These are phyloP conservation scores for Phytophthora brassicae DNA, from an alignment of 352 stramenopile genomes.

Conservation along the genomic window DNA sequence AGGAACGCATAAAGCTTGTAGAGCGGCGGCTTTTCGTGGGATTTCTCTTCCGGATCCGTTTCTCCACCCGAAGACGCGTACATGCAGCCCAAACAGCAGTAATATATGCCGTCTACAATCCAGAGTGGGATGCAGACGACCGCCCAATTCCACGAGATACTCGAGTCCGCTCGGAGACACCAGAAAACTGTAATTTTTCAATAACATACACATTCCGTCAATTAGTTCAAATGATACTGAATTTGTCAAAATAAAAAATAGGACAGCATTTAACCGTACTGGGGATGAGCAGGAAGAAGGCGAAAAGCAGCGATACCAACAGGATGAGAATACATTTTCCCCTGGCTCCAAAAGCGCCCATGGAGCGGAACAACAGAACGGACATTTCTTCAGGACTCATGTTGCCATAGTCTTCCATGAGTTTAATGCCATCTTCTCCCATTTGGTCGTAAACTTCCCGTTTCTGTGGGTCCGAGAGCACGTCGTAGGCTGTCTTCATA, in stretches of 20 bases:
- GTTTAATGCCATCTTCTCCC: slow-evolving; percentile 87
- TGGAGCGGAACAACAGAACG: slow-evolving; percentile 67
- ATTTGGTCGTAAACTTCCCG: slow-evolving; percentile 82
- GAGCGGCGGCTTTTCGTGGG: slow-evolving; percentile 44
- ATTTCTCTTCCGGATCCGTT: slow-evolving; percentile 65
- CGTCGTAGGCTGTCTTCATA: slow-evolving; percentile 93
- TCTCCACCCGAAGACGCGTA: slow-evolving; percentile 44
- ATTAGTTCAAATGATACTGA: slow-evolving; percentile 12
- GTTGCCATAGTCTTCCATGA: slow-evolving; percentile 86
- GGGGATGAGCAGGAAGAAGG: slow-evolving; percentile 86
- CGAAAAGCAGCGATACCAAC: slow-evolving; percentile 72
- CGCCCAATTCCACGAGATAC: slow-evolving; percentile 76
- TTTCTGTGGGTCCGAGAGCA: slow-evolving; percentile 88
- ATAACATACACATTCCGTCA: slow-evolving; percentile 10
- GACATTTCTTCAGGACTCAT: slow-evolving; percentile 81
- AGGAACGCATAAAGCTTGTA: slow-evolving; percentile 84
- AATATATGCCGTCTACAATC: slow-evolving; percentile 73
- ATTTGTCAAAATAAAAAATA: slow-evolving; percentile 5
- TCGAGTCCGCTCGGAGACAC: slow-evolving; percentile 77
- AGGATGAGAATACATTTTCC: slow-evolving; percentile 75
- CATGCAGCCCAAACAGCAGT: slow-evolving; percentile 74
- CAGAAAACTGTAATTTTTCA: slow-evolving; percentile 60
- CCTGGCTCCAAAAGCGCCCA: slow-evolving; percentile 65
- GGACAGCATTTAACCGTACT: slow-evolving; percentile 40
- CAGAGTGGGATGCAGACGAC: slow-evolving; percentile 83